phyloP scores from a whole-genome alignment of 1,284 basidiomycete species.

The Sparassis latifolia region DNA sequence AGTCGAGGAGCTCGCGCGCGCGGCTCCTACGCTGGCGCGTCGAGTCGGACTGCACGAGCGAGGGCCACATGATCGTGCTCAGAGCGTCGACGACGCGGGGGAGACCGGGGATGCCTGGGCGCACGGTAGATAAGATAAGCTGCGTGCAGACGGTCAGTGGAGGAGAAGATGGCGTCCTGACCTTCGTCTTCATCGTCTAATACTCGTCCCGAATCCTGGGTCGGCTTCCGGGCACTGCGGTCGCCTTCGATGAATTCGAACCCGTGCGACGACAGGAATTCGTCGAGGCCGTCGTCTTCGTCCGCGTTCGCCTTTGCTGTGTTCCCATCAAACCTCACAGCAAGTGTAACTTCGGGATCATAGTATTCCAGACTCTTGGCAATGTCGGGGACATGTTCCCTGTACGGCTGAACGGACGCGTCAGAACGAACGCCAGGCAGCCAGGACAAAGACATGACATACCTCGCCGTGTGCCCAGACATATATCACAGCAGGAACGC shows the following conservation, averaged over 20 bases:
- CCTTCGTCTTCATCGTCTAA: slow-evolving; percentile 24
- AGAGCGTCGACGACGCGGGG: slow-evolving; percentile 69
- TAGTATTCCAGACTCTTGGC: slow-evolving; percentile 37
- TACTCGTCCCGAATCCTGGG: slow-evolving; percentile 16
- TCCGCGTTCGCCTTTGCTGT: slow-evolving; percentile 9
- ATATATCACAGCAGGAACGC: slow-evolving; percentile 65
- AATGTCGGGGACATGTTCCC: slow-evolving; percentile 45
- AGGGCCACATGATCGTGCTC: slow-evolving; percentile 82
- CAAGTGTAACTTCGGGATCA: slow-evolving; percentile 66
- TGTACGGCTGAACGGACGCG: slow-evolving; percentile 36
- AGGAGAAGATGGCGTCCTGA: neutral
- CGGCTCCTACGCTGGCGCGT: slow-evolving; percentile 25
- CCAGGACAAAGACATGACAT: slow-evolving; percentile 6
- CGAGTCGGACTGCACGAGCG: slow-evolving; percentile 43
- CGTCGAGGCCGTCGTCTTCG: slow-evolving; percentile 51
- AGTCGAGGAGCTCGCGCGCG: slow-evolving; percentile 27
- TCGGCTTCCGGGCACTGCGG: slow-evolving; percentile 13
- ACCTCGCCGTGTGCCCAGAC: slow-evolving; percentile 66
- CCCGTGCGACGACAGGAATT: slow-evolving; percentile 55
- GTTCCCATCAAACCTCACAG: slow-evolving; percentile 41
- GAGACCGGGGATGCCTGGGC: slow-evolving; percentile 49
- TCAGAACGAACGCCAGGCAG: slow-evolving; percentile 5
- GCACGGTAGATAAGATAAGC: neutral
- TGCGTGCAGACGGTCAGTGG: neutral
- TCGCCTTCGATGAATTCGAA: slow-evolving; percentile 66